Evolutionary conservation across 768 basidiomycete species (phyloP).

Genomic region (Harrya chromipes): DNA sequence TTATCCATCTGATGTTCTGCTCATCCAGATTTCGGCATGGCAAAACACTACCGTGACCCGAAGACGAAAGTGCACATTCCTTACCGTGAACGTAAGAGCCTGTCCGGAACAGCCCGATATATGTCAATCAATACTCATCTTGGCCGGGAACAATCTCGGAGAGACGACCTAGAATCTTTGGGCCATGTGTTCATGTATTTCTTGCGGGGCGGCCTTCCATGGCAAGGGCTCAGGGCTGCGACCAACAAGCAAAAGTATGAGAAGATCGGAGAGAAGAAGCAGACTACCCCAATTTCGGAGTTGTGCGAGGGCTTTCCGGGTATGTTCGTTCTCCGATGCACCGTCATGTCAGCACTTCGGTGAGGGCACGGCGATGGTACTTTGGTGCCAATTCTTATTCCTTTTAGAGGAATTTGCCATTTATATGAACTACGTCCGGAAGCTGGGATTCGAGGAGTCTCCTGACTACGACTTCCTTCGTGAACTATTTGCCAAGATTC

Average conservation of each 20-base stretch:
- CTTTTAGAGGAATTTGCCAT: conserved; percentile 86
- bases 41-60: conserved; percentile 98
- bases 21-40: conserved; percentile 92
- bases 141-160: conserved; percentile 89
- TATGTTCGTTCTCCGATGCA: conserved; percentile 24
- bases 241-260: conserved; percentile 99
- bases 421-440: conserved; percentile 99
- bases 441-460: conserved; percentile 95
- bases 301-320: conserved; percentile 97
- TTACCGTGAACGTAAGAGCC: conserved; percentile 96
- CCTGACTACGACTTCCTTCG: conserved; percentile 98
- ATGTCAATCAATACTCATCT: conserved; percentile 99
- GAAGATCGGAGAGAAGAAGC: conserved; percentile 99
- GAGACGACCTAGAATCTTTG: conserved; percentile 94
- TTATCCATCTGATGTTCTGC: conserved; percentile 7
- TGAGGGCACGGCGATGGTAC: not conserved
- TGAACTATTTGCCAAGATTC: conserved; percentile 88
- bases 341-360: not conserved
- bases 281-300: conserved; percentile 87
- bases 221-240: conserved; percentile 96
- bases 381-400: conserved; percentile 2
- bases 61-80: conserved; percentile 98
- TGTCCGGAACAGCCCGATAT: conserved; percentile 96
- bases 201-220: conserved; percentile 90
- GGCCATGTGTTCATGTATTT: conserved; percentile 99